Evolutionary conservation across 1,139 yeast species (phyloP).

Genomic region (Sugiyamaella grinbergsii): DNA sequence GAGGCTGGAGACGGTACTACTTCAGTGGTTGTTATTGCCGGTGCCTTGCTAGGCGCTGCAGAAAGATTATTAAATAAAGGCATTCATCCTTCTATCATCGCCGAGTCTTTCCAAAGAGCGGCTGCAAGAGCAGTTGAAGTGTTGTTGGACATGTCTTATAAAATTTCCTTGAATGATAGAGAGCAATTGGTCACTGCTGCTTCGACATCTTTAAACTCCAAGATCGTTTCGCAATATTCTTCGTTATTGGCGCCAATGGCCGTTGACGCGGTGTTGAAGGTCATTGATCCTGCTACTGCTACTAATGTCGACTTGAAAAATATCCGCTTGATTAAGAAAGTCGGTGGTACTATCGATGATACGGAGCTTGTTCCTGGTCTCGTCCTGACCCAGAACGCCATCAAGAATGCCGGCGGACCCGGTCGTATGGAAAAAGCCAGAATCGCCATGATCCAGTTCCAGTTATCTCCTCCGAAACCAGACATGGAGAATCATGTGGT

Average conservation of each 20-base stretch:
- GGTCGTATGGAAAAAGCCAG: constrained; percentile 89
- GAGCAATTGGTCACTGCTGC: constrained; percentile 90
- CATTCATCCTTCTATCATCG: constrained; percentile 92
- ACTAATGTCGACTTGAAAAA: constrained; percentile 82
- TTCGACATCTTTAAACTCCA: constrained; percentile 86
- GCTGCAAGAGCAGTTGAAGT: constrained; percentile 86
- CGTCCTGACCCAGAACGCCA: constrained; percentile 85
- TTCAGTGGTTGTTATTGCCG: constrained; percentile 92
- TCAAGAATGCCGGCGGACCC: constrained; percentile 96
- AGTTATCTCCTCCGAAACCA: constrained; percentile 97
- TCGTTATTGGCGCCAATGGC: constrained; percentile 86
- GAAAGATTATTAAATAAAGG: constrained; percentile 87
- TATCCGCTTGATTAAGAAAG: constrained; percentile 85
- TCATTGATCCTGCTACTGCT: constrained; percentile 57
- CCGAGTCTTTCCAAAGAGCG: constrained; percentile 94
- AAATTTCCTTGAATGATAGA: constrained; percentile 71
- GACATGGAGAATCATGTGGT: constrained; percentile 98
- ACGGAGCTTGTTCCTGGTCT: constrained; percentile 93
- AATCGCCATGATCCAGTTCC: constrained; percentile 92
- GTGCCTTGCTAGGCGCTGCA: constrained; percentile 92
- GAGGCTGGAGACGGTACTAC: constrained; percentile 99
- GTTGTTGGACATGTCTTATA: constrained; percentile 78
- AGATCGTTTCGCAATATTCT: constrained; percentile 92
- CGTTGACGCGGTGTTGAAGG: constrained; percentile 88
- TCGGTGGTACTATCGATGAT: constrained; percentile 97